Percentiles rank a stretch among this genome's conserved stretches.
phyloP scores from a whole-genome alignment of 768 basidiomycete genomes.

The Mrakia frigida region DNA sequence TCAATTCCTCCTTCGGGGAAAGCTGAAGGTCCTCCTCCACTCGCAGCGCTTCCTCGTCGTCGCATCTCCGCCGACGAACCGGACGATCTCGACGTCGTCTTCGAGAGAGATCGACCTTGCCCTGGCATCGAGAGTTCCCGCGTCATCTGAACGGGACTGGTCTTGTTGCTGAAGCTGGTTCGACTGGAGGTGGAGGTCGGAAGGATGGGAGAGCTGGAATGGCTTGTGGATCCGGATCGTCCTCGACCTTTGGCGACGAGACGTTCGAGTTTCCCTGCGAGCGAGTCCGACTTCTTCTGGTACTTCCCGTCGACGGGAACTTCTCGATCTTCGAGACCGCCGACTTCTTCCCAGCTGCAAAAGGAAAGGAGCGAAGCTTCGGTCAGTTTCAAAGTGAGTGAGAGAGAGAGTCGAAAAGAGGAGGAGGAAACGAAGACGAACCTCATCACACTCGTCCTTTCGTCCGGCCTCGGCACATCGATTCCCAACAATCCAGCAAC shows the following conservation, averaged over 20 bases:
- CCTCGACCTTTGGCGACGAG: slow-evolving; percentile 36
- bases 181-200: slow-evolving; percentile 30
- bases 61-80: background rate
- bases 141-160: slow-evolving; percentile 4
- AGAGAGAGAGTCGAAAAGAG: too few species aligned
- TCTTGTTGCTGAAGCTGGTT: slow-evolving; percentile 10
- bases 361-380: background rate
- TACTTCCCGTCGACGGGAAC: slow-evolving; percentile 38
- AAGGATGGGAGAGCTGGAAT: slow-evolving; percentile 8
- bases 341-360: slow-evolving; percentile 40
- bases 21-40: background rate
- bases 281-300: slow-evolving; percentile 38
- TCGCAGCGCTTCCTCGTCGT: background rate
- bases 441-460: slow-evolving; percentile 6
- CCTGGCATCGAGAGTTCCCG: slow-evolving; percentile 24
- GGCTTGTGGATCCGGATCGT: slow-evolving; percentile 28
- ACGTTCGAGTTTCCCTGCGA: slow-evolving; percentile 39
- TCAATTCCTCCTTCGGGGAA: slow-evolving; percentile 32
- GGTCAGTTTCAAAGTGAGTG: background rate
- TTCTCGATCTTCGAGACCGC: slow-evolving; percentile 37
- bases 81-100: slow-evolving; percentile 14
- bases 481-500: background rate
- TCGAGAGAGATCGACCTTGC: background rate
- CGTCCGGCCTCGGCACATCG: background rate
- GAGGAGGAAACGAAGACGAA: background rate